phyloP scores from a whole-genome alignment of 352 stramenopile species.

The Globisporangium uncinulatum region DNA sequence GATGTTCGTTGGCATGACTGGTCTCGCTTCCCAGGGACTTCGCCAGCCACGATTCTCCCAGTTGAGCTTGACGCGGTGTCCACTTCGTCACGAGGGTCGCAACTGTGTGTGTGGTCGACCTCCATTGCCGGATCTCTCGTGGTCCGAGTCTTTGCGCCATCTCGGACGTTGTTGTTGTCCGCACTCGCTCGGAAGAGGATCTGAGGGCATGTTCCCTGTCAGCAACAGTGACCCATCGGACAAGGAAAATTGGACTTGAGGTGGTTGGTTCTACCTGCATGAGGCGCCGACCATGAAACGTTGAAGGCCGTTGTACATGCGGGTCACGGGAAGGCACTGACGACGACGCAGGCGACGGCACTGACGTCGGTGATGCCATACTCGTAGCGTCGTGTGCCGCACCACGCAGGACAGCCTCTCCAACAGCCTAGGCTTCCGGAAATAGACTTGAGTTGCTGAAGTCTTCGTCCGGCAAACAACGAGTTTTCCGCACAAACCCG shows the following conservation, averaged over 20 bases:
- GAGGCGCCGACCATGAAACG: conserved; percentile 25
- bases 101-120: background rate
- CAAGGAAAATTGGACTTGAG: background rate
- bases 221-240: background rate
- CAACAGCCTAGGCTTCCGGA: too few relatives aligned
- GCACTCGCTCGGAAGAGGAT: conserved; percentile 42
- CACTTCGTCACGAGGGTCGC: background rate
- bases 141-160: background rate
- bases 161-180: conserved; percentile 1
- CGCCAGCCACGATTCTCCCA: background rate
- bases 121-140: background rate
- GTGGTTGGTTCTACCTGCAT: conserved; percentile 24
- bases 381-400: background rate
- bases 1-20: background rate
- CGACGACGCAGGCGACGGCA: background rate
- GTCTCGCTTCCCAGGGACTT: too few relatives aligned
- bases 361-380: conserved; percentile 2
- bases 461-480: too few relatives aligned
- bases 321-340: too few relatives aligned
- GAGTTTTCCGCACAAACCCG: too few relatives aligned
- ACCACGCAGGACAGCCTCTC: too few relatives aligned
- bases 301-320: background rate
- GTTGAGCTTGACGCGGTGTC: background rate
- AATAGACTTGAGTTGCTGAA: too few relatives aligned
- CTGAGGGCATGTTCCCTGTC: too few relatives aligned